Evolutionary conservation across 345 rosid species (phyloP), one percentile per base, ranked within the genome.

Genomic region (Schrenkiella parvula): DNA sequence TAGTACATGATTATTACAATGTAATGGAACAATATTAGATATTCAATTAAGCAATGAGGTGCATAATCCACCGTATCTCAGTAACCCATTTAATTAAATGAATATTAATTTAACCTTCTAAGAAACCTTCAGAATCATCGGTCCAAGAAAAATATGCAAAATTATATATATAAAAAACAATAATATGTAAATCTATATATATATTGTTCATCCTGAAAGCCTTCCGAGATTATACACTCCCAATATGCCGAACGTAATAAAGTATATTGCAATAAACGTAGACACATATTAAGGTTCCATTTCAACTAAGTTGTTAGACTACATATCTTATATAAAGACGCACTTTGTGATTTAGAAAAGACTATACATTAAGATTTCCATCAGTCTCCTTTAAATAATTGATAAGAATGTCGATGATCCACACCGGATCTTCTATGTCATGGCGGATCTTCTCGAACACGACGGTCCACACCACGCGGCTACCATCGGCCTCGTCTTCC

Each of bases 341-440:
- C 18, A 60, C 34, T 14, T 60, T 23, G 14, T 59, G 47, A 59
- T 59, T 13, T 38, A 58, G 31, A 39, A 39, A 38, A 39, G n/a
- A 23, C 21, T 60, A 42, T 15, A 42, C 19, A 23, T 23, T 31
- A 44, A 63, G 14, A 63, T 44, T 56, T 44, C 3, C 41, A 63
- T 63, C 68, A 35, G 23, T 29, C 29, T 63, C 68, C 41, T 11
- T 63, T 13, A 63, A 17, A 18, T 63, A 44, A 44, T 44, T 63
- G 41, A 63, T 63, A 63, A 63, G 68, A 63, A 47, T 63, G 53
- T 31, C 25, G 15, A 63, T 63, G 28, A 63, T 63, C 54, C 53
- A 63, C 28, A 17, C 17, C 18, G 68, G 68, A 44, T 63, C 54
- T 29, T 63, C 41, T 2, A 44, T 5, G 54, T 63, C 54, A 29